Evolutionary conservation across 139 green algal genomes (phyloP).

Genomic region (Auxenochlorella pyrenoidosa): DNA sequence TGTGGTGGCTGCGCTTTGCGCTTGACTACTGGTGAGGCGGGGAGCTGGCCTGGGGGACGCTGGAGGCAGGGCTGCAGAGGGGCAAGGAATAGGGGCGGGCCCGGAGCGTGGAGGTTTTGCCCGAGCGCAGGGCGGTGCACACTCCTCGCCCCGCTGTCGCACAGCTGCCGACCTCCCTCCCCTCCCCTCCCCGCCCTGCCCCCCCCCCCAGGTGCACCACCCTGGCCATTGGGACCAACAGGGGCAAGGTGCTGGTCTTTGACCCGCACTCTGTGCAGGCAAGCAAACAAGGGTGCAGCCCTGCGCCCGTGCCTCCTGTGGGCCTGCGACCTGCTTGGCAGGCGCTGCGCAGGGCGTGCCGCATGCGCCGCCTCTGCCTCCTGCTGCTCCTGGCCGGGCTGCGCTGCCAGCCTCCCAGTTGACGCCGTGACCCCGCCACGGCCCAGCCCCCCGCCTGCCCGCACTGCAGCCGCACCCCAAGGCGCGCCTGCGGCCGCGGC

Average conservation of each 20-base stretch:
- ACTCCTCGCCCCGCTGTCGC: too few relatives aligned
- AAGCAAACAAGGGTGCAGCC: background rate
- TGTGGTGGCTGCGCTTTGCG: conserved; percentile 84
- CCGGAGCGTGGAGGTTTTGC: too few relatives aligned
- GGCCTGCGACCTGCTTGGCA: background rate
- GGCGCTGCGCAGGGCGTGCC: background rate
- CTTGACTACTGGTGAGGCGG: conserved; percentile 42
- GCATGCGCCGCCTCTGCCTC: background rate
- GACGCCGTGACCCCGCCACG: too few relatives aligned
- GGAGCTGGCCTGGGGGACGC: too few relatives aligned
- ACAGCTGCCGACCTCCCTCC: too few relatives aligned
- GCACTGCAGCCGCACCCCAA: conserved; percentile 12
- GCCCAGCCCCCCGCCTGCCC: background rate
- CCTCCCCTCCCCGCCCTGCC: too few relatives aligned
- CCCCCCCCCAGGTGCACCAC: background rate
- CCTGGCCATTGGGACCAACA: conserved; percentile 70
- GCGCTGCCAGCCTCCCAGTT: too few relatives aligned
- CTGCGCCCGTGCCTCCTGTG: background rate
- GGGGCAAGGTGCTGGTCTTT: conserved; percentile 60
- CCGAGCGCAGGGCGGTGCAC: too few relatives aligned
- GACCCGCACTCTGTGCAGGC: conserved; percentile 37
- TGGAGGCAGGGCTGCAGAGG: too few relatives aligned
- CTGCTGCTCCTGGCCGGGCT: too few relatives aligned
- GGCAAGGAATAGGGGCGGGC: too few relatives aligned
- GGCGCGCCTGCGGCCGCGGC: conserved; percentile 22